phyloP scores from a whole-genome alignment of 148 eudicot genomes.

The Silene uniflora region DNA sequence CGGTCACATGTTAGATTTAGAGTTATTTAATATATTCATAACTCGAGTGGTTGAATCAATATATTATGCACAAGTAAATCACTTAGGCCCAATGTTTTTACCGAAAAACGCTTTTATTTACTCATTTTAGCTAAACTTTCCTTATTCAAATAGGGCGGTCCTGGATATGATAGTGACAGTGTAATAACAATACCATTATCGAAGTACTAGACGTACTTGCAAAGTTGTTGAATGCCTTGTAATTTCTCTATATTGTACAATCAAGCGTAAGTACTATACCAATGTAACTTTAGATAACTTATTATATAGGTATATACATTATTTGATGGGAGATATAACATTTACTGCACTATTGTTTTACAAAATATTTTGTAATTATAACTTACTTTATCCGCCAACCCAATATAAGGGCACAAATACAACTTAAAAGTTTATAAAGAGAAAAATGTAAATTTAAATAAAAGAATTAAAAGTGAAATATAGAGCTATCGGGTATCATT shows the following conservation, averaged over 20 bases:
- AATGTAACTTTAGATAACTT: not conserved
- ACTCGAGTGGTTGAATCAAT: not conserved
- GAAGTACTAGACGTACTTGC: not conserved
- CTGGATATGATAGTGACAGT: not conserved
- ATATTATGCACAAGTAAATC: too few relatives aligned
- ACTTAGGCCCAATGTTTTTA: not conserved
- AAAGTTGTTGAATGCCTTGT: not conserved
- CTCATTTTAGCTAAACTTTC: not conserved
- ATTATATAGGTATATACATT: not conserved
- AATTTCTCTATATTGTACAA: too few relatives aligned
- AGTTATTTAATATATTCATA: too few relatives aligned
- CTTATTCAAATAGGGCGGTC: not conserved
- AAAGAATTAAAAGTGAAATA: not conserved
- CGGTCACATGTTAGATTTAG: not conserved
- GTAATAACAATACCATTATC: too few relatives aligned
- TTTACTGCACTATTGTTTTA: not conserved
- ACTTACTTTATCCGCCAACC: not conserved
- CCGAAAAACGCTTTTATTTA: too few relatives aligned
- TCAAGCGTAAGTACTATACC: not conserved
- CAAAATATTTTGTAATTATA: too few relatives aligned
- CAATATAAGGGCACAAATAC: not conserved
- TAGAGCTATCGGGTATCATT: too few relatives aligned
- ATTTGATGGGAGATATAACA: not conserved
- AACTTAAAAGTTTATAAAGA: not conserved
- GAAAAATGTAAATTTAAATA: not conserved